Evolutionary conservation across 345 rosid species (phyloP).

Genomic region (Arabidopsis arenosa): DNA sequence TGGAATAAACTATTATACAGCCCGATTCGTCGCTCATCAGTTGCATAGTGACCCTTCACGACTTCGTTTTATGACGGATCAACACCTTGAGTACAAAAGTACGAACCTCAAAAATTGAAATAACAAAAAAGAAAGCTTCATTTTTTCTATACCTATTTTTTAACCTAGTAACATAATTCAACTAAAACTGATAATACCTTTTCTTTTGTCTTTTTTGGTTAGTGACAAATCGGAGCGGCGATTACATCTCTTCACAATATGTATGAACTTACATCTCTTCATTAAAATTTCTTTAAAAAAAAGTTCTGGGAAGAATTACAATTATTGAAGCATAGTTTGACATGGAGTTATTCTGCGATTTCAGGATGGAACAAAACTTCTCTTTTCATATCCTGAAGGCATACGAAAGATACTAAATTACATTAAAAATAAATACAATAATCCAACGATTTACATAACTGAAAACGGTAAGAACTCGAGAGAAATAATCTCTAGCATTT

Average conservation of each 20-base stretch:
- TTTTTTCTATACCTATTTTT: too few relatives aligned
- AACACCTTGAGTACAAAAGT: conserved; percentile 43
- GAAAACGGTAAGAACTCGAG: conserved; percentile 52
- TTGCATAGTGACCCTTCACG: conserved; percentile 17
- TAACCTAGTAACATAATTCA: background rate
- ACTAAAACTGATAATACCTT: background rate
- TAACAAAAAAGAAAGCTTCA: background rate
- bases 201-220: background rate
- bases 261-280: conserved; percentile 28
- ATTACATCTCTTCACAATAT: conserved; percentile 35
- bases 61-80: conserved; percentile 46
- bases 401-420: conserved; percentile 43
- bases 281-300: too few relatives aligned
- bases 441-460: background rate
- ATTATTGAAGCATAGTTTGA: too few relatives aligned
- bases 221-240: conserved; percentile 38
- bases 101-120: background rate
- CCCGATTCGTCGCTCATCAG: conserved; percentile 36
- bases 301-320: too few relatives aligned
- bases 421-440: conserved; percentile 45
- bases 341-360: too few relatives aligned
- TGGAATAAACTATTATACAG: conserved; percentile 55
- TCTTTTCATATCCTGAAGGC: conserved; percentile 43
- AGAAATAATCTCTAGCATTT: background rate
- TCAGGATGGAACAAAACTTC: too few relatives aligned